Evolutionary conservation across 2,329 filamentous ascomycete species (phyloP), one percentile per base, ranked within the genome.

Genomic region (Exophiala calicioides): DNA sequence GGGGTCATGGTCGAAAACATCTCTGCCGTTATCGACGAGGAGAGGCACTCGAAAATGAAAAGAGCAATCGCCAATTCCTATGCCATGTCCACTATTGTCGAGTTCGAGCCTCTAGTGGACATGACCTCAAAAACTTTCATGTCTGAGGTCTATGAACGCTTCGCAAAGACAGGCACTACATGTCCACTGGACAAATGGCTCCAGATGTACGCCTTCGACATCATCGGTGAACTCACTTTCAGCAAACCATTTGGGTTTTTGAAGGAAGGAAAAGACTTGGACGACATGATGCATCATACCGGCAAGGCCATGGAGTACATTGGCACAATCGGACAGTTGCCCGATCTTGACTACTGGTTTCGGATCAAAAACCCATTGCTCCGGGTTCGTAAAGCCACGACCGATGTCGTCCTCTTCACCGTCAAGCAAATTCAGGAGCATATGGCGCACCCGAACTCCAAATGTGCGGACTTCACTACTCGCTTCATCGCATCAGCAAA

Each of bases 191-290:
- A 24, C 5, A 24, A 16, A 12, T 90, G 86, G 86, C 69, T 90
- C 47, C 86, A 90, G 61, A 90, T 82, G 62, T 90, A 86, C 55
- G 86, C 87, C 0, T 90, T 90, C 59, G 86, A 90, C 60, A 85
- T 89, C 8, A 88, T 53, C 12, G 40, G 35, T 8, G 40, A 41
- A 16, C 16, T 53, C 12, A 46, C 46, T 5, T 53, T 50, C 68
- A 82, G 79, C 63, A 87, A 87, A 62, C 75, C 83, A 0, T 76
- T 89, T 44, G 86, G 86, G 0, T 90, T 90, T 55, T 68, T 90
- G 1, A 85, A 90, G 64, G 76, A 78, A 60, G 83, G 88, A 38
- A 75, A 82, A 59, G 86, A 90, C 52, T 80, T 90, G 4, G 85
- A 88, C 20, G 21, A 36, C 5, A 50, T 53, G 23, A 39, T 53